phyloP scores from a whole-genome alignment of 495 filamentous ascomycete genomes.

The Rhizodiscina lignyota region DNA sequence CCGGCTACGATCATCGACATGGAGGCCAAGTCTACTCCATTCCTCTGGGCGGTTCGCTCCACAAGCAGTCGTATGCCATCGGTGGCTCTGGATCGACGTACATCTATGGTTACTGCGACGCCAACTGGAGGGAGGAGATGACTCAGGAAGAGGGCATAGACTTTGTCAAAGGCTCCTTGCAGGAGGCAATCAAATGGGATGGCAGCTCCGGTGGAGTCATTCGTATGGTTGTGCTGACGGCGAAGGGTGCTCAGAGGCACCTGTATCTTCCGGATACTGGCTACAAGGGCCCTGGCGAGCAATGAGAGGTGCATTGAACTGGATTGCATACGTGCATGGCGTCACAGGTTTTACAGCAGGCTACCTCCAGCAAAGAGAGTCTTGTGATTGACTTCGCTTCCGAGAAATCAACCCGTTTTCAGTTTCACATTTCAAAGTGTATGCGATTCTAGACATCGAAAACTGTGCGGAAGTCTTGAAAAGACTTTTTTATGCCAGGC shows the following conservation, averaged over 20 bases:
- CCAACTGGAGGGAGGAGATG: conserved; percentile 93
- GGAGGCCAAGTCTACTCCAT: conserved; percentile 96
- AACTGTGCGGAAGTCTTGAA: too few species aligned
- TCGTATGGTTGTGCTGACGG: conserved; percentile 87
- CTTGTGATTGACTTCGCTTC: too few species aligned
- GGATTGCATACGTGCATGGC: too few species aligned
- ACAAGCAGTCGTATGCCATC: conserved; percentile 93
- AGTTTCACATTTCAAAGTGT: too few species aligned
- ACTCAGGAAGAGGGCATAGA: conserved; percentile 79
- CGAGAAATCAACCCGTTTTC: too few species aligned
- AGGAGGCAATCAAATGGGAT: conserved; percentile 97
- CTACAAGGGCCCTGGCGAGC: conserved; percentile 48
- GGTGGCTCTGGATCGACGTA: conserved; percentile 96
- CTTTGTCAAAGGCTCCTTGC: conserved; percentile 79
- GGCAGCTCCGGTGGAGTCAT: conserved; percentile 97
- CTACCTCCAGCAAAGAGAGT: too few species aligned
- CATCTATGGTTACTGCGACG: conserved; percentile 97
- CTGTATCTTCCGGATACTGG: conserved; percentile 78
- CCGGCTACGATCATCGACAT: conserved; percentile 82
- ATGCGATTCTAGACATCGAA: too few species aligned
- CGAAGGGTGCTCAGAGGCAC: conserved; percentile 71
- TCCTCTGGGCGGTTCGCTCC: conserved; percentile 86
- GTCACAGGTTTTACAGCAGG: too few species aligned
- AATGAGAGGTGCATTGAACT: conserved; percentile 7
- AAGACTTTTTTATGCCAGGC: too few species aligned